Evolutionary conservation across 2,329 filamentous ascomycete species (phyloP).

Genomic region (Dothidotthia symphoricarpi): DNA sequence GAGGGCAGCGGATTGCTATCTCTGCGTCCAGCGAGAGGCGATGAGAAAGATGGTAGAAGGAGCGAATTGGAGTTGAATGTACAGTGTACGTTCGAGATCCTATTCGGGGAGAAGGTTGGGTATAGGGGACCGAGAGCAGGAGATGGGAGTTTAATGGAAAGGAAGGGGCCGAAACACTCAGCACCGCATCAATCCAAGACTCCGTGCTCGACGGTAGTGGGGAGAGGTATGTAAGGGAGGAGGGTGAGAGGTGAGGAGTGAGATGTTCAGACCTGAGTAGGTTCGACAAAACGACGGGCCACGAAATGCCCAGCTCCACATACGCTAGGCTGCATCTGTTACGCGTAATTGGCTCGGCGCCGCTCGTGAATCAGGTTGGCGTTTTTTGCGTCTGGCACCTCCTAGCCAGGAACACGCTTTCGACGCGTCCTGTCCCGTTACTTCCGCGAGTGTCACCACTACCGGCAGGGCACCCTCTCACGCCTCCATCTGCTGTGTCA

Average conservation of each 20-base stretch:
- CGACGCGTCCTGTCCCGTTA: slow-evolving; percentile 19
- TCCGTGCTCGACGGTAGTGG: slow-evolving; percentile 41
- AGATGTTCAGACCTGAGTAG: slow-evolving; percentile 34
- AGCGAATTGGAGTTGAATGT: slow-evolving; percentile 23
- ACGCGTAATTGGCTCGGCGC: slow-evolving; percentile 26
- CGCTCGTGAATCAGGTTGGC: slow-evolving; percentile 22
- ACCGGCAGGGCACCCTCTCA: slow-evolving; percentile 11
- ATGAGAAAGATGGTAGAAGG: slow-evolving; percentile 17
- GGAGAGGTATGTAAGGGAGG: slow-evolving; percentile 29
- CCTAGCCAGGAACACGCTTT: slow-evolving; percentile 37
- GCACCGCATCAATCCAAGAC: slow-evolving; percentile 42
- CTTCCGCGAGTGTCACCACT: slow-evolving; percentile 16
- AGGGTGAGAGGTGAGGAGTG: slow-evolving; percentile 30
- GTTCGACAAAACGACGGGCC: slow-evolving; percentile 38
- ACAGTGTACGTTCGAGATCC: slow-evolving; percentile 36
- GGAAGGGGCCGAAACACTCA: slow-evolving; percentile 34
- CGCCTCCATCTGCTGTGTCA: slow-evolving; percentile 9
- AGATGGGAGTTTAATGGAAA: slow-evolving; percentile 38
- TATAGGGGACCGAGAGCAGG: slow-evolving; percentile 37
- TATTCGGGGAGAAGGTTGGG: slow-evolving; percentile 37
- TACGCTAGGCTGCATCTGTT: slow-evolving; percentile 22
- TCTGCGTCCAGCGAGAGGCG: slow-evolving; percentile 34
- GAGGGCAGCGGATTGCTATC: slow-evolving; percentile 27
- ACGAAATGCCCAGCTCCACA: slow-evolving; percentile 19
- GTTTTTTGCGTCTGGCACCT: slow-evolving; percentile 31